Evolutionary conservation across 2,329 filamentous ascomycete genomes (phyloP).

Genomic region (Sporothrix pallida): DNA sequence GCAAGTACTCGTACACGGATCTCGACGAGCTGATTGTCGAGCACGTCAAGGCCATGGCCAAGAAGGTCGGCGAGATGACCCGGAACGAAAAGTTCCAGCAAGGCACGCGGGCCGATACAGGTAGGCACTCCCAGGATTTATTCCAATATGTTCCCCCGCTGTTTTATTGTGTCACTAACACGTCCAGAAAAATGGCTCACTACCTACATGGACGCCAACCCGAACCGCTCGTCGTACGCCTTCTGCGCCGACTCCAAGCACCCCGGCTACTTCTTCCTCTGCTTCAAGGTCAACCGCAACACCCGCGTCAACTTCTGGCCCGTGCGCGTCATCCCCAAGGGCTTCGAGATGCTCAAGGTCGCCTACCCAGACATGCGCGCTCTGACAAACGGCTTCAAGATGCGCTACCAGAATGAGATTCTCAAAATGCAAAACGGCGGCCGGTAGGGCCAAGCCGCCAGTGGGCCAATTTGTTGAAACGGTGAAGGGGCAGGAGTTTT

Average conservation of each 20-base stretch:
- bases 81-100: conserved; percentile 92
- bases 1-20: conserved; percentile 92
- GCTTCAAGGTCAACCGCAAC: conserved; percentile 87
- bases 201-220: conserved; percentile 95
- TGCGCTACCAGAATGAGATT: conserved; percentile 72
- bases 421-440: conserved; percentile 58
- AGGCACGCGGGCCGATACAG: conserved; percentile 78
- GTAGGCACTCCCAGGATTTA: conserved; percentile 60
- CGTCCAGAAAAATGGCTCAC: conserved; percentile 86
- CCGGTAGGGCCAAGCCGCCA: conserved; percentile 22
- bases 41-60: conserved; percentile 96
- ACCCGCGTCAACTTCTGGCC: conserved; percentile 78
- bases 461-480: no score
- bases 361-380: conserved; percentile 94
- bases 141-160: background rate
- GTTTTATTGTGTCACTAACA: background rate
- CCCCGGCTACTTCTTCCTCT: conserved; percentile 92
- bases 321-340: conserved; percentile 90
- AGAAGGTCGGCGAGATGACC: conserved; percentile 96
- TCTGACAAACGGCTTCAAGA: conserved; percentile 96
- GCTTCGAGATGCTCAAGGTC: conserved; percentile 86
- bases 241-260: conserved; percentile 94
- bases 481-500: background rate
- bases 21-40: conserved; percentile 96
- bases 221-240: conserved; percentile 88